Conservation (phyloP, 306 rosid species). For the Morella rubra region DNA sequence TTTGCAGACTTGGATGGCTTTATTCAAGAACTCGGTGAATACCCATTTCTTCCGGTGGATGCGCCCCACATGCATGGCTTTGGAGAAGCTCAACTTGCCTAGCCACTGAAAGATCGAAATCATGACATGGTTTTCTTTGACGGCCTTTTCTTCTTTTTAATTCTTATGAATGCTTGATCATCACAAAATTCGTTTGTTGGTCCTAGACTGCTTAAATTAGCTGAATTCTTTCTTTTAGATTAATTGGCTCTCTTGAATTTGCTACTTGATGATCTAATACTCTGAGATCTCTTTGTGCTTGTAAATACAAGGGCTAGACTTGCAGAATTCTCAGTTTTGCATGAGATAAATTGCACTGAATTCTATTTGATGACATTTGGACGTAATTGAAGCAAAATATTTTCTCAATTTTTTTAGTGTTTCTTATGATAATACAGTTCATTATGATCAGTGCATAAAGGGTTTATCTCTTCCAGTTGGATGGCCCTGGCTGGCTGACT, state of each 20-base stretch:
- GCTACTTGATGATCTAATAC: background rate
- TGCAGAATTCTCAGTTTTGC: background rate
- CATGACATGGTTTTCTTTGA: background rate
- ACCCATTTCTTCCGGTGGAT: slow-evolving; percentile 59
- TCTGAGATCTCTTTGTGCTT: background rate
- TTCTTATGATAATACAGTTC: background rate
- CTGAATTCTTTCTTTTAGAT: background rate
- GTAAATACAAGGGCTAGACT: slow-evolving; percentile 3
- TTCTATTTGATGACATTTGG: background rate
- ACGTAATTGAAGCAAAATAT: background rate
- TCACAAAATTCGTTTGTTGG: background rate
- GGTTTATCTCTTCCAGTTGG: slow-evolving; percentile 22
- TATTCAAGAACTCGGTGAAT: slow-evolving; percentile 58
- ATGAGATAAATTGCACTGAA: background rate
- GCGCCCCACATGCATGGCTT: slow-evolving; percentile 51
- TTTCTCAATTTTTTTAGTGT: background rate
- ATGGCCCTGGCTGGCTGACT: slow-evolving; percentile 1
- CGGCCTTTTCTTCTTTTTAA: background rate
- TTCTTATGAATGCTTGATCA: background rate
- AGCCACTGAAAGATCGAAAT: background rate
- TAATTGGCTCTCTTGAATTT: too few relatives aligned
- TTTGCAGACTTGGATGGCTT: slow-evolving; percentile 78
- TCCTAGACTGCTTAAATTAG: background rate
- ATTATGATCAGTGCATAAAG: background rate
- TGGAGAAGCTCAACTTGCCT: slow-evolving; percentile 50